Base-by-base conservation (phyloP, 2,329 filamentous ascomycete species). In the Rutstroemia sydowiana region DNA sequence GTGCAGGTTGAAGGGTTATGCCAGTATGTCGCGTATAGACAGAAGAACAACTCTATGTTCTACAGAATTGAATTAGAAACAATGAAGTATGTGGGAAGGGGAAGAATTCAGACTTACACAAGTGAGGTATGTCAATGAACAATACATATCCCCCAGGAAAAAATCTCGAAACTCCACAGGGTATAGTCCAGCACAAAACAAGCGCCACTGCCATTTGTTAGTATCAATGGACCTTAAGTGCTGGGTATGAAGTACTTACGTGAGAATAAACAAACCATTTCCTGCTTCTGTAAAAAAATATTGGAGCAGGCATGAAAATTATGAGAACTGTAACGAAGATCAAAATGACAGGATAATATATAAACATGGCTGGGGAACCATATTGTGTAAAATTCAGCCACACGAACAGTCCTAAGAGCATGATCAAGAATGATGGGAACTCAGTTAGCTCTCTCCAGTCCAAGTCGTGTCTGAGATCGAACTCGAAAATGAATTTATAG, bases 81-180 rank as follows among this genome's bases (percentile, higher is more conserved):
- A 37, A 7, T n/a, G 9, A 23, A 13, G 30, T 11, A n/a, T 10
- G 3, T 11, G n/a, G 2, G 5, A 5, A 21, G 3, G 14, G 3
- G 23, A 2, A n/a, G n/a, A n/a, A n/a, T n/a, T 6, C 26, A 5
- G 10, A 79, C 86, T 73, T 75, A 92, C 88, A 55, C 88, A 85
- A 69, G 88, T 88, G 14, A 85, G 79, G 68, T 98, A 98, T 5
- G 91, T 95, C 51, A 95, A 75, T 2, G 93, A 97, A 69, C 92
- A 97, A 69, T 95, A 95, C 76, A 97, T 96, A 66, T 98, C 93
- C 48, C 93, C 93, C 0, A 97, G 77, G 69, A 96, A 97, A 71
- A 98, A 97, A 69, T 98, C 93, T 53, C 91, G 82, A 67, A 97
- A 98, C 66, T 97, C 92, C 45, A 98, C 93, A 1, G 89, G 89